phyloP scores from a whole-genome alignment of 2,329 filamentous ascomycete genomes.

The Huntiella moniliformis region DNA sequence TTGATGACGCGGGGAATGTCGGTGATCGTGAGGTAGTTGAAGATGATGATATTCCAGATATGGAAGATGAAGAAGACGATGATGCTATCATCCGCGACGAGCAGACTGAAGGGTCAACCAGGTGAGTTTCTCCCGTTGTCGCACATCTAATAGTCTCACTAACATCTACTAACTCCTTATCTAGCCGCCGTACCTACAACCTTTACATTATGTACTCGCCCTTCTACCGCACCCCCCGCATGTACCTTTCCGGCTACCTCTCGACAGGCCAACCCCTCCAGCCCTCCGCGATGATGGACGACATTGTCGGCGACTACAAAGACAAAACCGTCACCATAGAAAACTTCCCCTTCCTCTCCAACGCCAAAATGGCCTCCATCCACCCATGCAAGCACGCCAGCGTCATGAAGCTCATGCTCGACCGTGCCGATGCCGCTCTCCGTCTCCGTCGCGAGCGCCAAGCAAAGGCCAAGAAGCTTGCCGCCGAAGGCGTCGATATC shows the following conservation, averaged over 20 bases:
- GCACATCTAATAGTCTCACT: conserved; percentile 1
- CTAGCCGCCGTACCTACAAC: conserved; percentile 78
- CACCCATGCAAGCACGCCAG: conserved; percentile 95
- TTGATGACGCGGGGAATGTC: conserved; percentile 76
- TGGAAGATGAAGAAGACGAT: conserved; percentile 95
- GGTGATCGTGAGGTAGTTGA: conserved; percentile 60
- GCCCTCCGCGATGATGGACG: conserved; percentile 82
- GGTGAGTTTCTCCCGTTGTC: conserved; percentile 1
- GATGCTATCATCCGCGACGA: conserved; percentile 81
- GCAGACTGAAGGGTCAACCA: conserved; percentile 5
- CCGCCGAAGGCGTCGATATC: conserved; percentile 52
- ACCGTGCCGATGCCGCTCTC: conserved; percentile 82
- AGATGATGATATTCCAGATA: conserved; percentile 77
- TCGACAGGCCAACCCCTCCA: conserved; percentile 62
- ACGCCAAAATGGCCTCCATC: conserved; percentile 86
- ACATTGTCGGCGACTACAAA: conserved; percentile 90
- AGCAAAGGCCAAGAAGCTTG: conserved; percentile 24
- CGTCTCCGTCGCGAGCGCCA: conserved; percentile 68
- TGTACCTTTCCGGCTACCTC: conserved; percentile 84
- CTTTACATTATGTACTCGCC: conserved; percentile 97
- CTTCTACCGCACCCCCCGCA: conserved; percentile 86
- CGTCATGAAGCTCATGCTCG: conserved; percentile 94
- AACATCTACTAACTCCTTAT: conserved; percentile 20
- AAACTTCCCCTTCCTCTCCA: conserved; percentile 87
- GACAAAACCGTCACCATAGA: conserved; percentile 98